A percentile compares a stretch with the other conserved stretches of the same genome.
Evolutionary conservation across 805 yeast species (phyloP).

Genomic region (Saccharomycopsis fibuligera): DNA sequence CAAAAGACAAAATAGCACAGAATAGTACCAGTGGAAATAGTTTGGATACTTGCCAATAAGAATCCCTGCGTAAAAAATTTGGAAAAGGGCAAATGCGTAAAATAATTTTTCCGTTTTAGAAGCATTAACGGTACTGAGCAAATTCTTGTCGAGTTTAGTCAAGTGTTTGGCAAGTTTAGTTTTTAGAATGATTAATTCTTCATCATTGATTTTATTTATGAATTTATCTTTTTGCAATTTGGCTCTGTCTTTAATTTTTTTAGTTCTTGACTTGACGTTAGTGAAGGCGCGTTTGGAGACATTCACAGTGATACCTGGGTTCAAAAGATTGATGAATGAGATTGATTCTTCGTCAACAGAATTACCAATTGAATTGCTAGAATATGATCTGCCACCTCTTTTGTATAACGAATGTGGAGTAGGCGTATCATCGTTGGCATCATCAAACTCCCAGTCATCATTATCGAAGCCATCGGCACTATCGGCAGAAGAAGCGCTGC

Average conservation of each 20-base stretch:
- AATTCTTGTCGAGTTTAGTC: slow-evolving; percentile 33
- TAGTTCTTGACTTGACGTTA: slow-evolving; percentile 14
- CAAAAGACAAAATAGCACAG: slow-evolving; percentile 49
- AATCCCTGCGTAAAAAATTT: slow-evolving; percentile 66
- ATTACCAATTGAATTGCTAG: slow-evolving; percentile 9
- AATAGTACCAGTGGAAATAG: slow-evolving; percentile 70
- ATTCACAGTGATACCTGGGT: slow-evolving; percentile 26
- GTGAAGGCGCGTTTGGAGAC: slow-evolving; percentile 24
- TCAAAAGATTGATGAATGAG: slow-evolving; percentile 27
- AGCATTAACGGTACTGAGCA: slow-evolving; percentile 34
- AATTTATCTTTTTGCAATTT: slow-evolving; percentile 21
- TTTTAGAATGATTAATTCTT: slow-evolving; percentile 25
- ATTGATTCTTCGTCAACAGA: slow-evolving; percentile 25
- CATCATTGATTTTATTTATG: slow-evolving; percentile 19
- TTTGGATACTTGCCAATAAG: slow-evolving; percentile 73
- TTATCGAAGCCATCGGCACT: neutral
- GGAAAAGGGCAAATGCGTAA: slow-evolving; percentile 65
- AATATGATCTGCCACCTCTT: slow-evolving; percentile 6
- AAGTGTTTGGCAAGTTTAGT: slow-evolving; percentile 27
- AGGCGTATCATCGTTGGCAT: neutral
- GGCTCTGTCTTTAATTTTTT: slow-evolving; percentile 22
- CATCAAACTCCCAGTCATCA: slow-evolving; percentile 16
- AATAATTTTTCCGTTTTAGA: slow-evolving; percentile 69
- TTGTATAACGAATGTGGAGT: neutral
- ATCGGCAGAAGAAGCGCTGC: neutral